Conservation (phyloP, 345 rosid species). For the Rhodamnia argentea region DNA sequence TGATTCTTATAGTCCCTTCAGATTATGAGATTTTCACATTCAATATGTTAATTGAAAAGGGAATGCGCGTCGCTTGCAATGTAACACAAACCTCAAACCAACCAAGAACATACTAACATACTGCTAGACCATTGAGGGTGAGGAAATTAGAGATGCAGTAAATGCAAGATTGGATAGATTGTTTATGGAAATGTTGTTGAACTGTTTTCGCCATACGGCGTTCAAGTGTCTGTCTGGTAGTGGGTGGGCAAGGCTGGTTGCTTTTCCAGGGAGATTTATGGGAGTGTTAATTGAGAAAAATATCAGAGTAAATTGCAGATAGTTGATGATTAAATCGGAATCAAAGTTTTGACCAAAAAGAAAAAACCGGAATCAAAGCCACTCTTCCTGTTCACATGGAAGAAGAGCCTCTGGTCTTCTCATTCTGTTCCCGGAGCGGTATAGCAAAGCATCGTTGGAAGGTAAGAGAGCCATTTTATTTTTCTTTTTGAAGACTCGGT, state of each 20-base stretch:
- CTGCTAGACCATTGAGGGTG: background rate
- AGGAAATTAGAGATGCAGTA: background rate
- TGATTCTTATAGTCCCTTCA: background rate
- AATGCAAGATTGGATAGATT: background rate
- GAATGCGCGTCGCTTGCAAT: background rate
- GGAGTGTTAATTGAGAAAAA: background rate
- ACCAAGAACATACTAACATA: background rate
- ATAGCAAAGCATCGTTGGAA: background rate
- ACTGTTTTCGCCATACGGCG: background rate
- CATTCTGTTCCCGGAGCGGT: background rate
- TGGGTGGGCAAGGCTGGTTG: background rate
- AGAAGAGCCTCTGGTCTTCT: background rate
- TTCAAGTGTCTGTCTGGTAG: background rate
- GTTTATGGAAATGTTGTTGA: background rate
- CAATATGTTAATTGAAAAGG: background rate
- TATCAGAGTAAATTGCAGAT: background rate
- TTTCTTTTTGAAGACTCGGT: background rate
- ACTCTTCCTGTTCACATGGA: background rate
- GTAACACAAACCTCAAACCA: background rate
- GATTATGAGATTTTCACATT: background rate
- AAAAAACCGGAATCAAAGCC: background rate
- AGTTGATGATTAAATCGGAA: background rate
- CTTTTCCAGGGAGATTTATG: background rate
- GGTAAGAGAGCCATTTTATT: background rate
- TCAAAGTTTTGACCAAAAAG: too few relatives aligned